Evolutionary conservation across 2,329 filamentous ascomycete species (phyloP).

Genomic region (Arthroderma sp.): DNA sequence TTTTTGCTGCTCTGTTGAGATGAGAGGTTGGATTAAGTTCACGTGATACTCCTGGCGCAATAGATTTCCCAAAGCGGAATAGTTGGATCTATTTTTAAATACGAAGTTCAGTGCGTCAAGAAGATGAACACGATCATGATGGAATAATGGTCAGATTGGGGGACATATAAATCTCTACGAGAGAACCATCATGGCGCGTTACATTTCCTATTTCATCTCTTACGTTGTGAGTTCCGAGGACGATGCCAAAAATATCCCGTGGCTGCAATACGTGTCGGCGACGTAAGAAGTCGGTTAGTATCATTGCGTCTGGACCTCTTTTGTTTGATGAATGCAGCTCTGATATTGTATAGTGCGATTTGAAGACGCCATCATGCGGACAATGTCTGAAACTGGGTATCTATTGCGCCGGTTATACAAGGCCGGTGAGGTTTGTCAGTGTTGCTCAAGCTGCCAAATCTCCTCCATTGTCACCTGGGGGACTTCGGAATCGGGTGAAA

Average conservation of each 20-base stretch:
- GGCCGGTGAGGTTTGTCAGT: constrained; percentile 1
- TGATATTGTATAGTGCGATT: background rate
- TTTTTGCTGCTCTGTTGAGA: too few relatives aligned
- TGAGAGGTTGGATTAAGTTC: background rate
- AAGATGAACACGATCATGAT: background rate
- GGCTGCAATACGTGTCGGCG: constrained; percentile 4
- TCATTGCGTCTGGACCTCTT: too few relatives aligned
- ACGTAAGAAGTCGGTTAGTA: constrained; percentile 2
- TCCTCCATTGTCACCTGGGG: too few relatives aligned
- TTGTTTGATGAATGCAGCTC: too few relatives aligned
- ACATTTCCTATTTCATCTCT: background rate
- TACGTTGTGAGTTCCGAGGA: background rate
- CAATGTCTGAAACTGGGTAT: constrained; percentile 1
- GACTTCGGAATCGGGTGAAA: too few relatives aligned
- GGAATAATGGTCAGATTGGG: background rate
- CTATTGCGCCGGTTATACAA: background rate
- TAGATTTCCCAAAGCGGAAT: constrained; percentile 1
- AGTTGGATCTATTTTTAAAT: background rate
- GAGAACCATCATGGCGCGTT: background rate
- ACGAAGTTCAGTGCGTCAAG: background rate
- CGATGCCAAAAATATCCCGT: constrained; percentile 1
- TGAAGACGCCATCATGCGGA: constrained; percentile 3
- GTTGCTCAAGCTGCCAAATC: too few relatives aligned
- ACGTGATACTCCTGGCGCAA: background rate
- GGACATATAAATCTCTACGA: background rate